phyloP scores from a whole-genome alignment of 805 yeast genomes.

The Candida sonorensis region DNA sequence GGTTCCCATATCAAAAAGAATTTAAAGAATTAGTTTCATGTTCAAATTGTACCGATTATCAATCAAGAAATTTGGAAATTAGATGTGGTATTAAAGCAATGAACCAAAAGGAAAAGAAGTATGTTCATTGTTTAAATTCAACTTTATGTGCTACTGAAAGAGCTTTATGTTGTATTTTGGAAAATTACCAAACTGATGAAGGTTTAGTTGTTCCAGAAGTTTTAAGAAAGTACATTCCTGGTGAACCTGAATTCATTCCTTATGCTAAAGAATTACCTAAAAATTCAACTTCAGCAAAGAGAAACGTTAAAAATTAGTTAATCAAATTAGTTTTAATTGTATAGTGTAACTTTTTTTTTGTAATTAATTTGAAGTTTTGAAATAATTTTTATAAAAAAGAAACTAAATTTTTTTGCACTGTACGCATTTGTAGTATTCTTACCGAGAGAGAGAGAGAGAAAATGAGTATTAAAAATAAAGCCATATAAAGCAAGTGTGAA shows the following conservation, averaged over 20 bases:
- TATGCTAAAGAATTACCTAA: constrained; percentile 87
- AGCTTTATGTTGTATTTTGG: constrained; percentile 94
- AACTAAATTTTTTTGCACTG: no score
- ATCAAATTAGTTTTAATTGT: no score
- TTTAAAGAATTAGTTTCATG: constrained; percentile 97
- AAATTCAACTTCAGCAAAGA: constrained; percentile 80
- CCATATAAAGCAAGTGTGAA: no score
- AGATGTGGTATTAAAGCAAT: constrained; percentile 97
- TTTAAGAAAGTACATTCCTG: constrained; percentile 92
- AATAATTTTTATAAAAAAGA: no score
- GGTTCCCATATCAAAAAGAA: constrained; percentile 99
- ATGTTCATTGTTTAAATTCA: constrained; percentile 97
- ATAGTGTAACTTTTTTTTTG: not conserved
- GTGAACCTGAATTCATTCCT: constrained; percentile 96
- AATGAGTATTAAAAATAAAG: no score
- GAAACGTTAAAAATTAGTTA: constrained; percentile 13
- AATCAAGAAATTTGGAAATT: constrained; percentile 96
- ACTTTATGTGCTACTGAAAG: constrained; percentile 97
- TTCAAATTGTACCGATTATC: constrained; percentile 99
- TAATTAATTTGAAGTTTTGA: no score
- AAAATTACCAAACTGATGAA: constrained; percentile 96
- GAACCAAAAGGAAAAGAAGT: constrained; percentile 93
- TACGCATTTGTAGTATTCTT: no score
- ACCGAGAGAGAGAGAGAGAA: no score
- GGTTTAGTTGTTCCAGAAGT: constrained; percentile 94